Percentiles rank a stretch among this genome's conserved stretches.
These are phyloP conservation scores for Teratosphaeria destructans DNA, from an alignment of 2,329 filamentous ascomycete genomes.

Conservation along the genomic window DNA sequence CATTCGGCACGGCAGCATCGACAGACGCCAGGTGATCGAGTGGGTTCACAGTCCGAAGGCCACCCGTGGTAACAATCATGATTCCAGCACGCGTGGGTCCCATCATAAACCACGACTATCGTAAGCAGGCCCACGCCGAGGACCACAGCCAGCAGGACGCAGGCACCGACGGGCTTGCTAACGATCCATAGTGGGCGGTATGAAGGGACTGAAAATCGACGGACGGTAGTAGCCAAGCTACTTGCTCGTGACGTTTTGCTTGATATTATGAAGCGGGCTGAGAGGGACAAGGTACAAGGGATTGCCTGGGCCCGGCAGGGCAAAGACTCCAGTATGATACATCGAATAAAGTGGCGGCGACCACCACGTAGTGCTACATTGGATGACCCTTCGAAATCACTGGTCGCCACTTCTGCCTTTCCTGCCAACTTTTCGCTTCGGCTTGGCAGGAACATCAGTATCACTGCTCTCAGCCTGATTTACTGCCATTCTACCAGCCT, in stretches of 20 bases:
- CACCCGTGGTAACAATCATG: background rate
- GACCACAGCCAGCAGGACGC: background rate
- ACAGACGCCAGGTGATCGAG: background rate
- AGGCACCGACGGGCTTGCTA: background rate
- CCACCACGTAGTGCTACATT: background rate
- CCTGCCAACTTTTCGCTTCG: background rate
- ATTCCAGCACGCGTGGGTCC: background rate
- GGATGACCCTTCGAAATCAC: background rate
- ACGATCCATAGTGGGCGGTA: background rate
- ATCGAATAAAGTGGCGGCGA: background rate
- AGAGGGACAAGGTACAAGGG: background rate
- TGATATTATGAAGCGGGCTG: background rate
- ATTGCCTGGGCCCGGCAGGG: background rate
- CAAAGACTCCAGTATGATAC: background rate
- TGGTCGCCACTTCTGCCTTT: background rate
- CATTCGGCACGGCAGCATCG: background rate
- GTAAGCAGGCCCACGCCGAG: background rate
- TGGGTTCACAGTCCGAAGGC: background rate
- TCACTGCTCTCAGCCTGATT: background rate
- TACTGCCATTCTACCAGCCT: background rate
- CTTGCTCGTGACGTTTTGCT: background rate
- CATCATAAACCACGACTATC: background rate
- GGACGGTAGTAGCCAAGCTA: background rate
- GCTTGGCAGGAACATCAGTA: background rate
- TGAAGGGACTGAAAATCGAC: background rate